A percentile compares a stretch with the other conserved stretches of the same genome.
phyloP scores from a whole-genome alignment of 352 stramenopile species.

The Achlya hypogyna region DNA sequence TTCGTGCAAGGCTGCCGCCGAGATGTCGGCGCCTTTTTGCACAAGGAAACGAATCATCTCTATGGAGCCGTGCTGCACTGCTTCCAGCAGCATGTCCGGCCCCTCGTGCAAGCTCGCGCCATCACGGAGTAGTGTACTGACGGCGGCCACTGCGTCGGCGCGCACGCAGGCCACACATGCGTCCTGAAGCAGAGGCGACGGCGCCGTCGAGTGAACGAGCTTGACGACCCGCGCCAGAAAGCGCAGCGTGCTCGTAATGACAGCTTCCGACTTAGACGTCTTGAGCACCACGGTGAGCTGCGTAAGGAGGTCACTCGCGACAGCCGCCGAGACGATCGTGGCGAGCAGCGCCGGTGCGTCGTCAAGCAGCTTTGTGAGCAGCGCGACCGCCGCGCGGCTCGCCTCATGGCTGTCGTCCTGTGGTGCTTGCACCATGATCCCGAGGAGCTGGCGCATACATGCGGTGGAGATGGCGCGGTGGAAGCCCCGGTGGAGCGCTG shows the following conservation, averaged over 20 bases:
- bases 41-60: slow-evolving; percentile 67
- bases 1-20: slow-evolving; percentile 57
- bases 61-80: slow-evolving; percentile 47
- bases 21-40: slow-evolving; percentile 63
- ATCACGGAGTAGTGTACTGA: slow-evolving; percentile 62
- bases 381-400: slow-evolving; percentile 42
- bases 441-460: not conserved
- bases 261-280: not conserved
- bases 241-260: not conserved
- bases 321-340: not conserved
- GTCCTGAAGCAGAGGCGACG: slow-evolving; percentile 47
- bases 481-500: not conserved
- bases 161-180: slow-evolving; percentile 72
- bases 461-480: not conserved
- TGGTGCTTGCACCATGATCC: slow-evolving; percentile 6
- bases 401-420: slow-evolving; percentile 1
- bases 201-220: slow-evolving; percentile 21
- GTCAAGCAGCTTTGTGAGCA: slow-evolving; percentile 65
- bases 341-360: slow-evolving; percentile 39
- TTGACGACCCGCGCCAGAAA: not conserved
- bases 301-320: not conserved
- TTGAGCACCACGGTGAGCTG: not conserved
- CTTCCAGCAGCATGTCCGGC: slow-evolving; percentile 50
- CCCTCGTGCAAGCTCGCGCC: slow-evolving; percentile 63
- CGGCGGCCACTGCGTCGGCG: slow-evolving; percentile 57